Evolutionary conservation across 345 rosid genomes (phyloP), one percentile per base, ranked within the genome.

Genomic region (Stellera chamaejasme): DNA sequence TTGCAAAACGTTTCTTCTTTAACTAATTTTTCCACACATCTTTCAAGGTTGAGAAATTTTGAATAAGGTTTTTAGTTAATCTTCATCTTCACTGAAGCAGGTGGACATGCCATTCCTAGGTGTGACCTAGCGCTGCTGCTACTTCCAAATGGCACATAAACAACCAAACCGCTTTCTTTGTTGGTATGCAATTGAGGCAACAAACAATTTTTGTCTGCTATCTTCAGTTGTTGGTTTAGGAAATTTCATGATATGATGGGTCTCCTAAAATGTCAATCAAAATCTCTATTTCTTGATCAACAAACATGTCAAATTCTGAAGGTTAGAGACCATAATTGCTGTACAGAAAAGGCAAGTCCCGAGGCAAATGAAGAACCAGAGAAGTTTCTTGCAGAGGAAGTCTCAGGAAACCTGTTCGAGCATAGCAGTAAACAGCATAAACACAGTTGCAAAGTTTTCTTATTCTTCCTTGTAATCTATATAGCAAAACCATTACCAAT

Each of bases 101-200:
- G 23, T 19, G 23, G 1, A 19, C 1, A 19, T 19, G 23, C 23
- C 23, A 19, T 19, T 19, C 23, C 23, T 66, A 65, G 48, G 71
- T 73, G 11, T 52, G 56, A 48, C 27, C 69, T 11, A 77, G 62
- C n/a, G 72, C 79, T 55, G 47, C 11, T 12, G 79, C 83, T 23
- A 69, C 15, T 69, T 82, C 83, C 81, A 4, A 68, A 77, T 23
- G 85, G 73, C 11, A 75, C 68, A 48, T 79, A 79, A 13, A 77
- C 66, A 48, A 79, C 85, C 0, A 77, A 77, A 54, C 51, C 43
- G 1, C 56, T 53, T 26, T 72, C 75, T 47, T 62, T 73, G 6
- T 66, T 54, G 54, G 50, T 73, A 25, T 77, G 54, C 85, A 82
- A 14, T 69, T 67, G 59, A 66, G 45, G 60, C 66, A 64, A 50